Conservation (phyloP, 108 stramenopile species). For the Discostella pseudostelligera region DNA sequence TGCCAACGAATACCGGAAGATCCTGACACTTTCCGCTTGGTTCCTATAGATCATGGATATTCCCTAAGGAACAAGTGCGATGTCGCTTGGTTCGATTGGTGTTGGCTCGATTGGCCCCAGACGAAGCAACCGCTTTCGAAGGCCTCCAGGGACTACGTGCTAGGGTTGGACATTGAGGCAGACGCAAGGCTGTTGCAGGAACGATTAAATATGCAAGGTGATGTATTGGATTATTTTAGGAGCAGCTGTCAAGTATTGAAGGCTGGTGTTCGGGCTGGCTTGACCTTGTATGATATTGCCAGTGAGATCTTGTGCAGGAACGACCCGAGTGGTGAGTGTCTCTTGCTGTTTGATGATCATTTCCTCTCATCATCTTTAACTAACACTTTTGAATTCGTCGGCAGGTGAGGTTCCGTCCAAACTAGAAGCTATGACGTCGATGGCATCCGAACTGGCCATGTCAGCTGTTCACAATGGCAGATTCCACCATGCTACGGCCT, state of each 20-base stretch:
- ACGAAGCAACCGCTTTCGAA: slow-evolving; percentile 79
- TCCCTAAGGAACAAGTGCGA: slow-evolving; percentile 89
- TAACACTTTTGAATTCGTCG: not conserved
- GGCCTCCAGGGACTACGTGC: slow-evolving; percentile 62
- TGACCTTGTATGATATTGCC: slow-evolving; percentile 84
- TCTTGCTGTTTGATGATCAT: not conserved
- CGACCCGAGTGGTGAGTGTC: slow-evolving; percentile 48
- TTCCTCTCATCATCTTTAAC: not conserved
- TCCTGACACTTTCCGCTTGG: slow-evolving; percentile 66
- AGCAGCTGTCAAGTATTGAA: slow-evolving; percentile 71
- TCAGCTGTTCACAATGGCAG: slow-evolving; percentile 75
- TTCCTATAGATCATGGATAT: slow-evolving; percentile 98
- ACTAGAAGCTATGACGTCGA: slow-evolving; percentile 67
- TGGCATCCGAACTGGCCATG: slow-evolving; percentile 76
- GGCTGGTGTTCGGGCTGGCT: slow-evolving; percentile 67
- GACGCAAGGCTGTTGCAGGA: slow-evolving; percentile 70
- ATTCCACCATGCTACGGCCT: slow-evolving; percentile 81
- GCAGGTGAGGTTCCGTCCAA: slow-evolving; percentile 73
- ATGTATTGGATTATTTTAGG: slow-evolving; percentile 77
- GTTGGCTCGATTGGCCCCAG: slow-evolving; percentile 98
- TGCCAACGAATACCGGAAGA: slow-evolving; percentile 74
- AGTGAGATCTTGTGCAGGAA: slow-evolving; percentile 78
- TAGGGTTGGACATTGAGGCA: slow-evolving; percentile 70
- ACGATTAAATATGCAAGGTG: slow-evolving; percentile 58
- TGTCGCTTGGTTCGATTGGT: slow-evolving; percentile 98